These are phyloP conservation scores for Nakaseomyces glabratus DNA, from an alignment of 1,139 yeast genomes.

Conservation along the genomic window DNA sequence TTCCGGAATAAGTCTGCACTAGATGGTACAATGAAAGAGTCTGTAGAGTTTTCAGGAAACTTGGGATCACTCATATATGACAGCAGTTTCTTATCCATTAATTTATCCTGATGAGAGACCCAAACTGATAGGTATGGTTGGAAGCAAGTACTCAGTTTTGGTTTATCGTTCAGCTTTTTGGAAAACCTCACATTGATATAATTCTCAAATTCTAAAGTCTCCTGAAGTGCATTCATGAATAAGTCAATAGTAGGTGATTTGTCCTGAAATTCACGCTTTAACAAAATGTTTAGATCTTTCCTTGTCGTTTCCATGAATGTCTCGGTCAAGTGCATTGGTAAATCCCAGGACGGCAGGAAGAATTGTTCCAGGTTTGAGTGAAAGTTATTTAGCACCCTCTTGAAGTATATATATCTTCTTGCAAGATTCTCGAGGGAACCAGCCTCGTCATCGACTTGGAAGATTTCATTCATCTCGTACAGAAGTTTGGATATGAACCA, in stretches of 20 bases:
- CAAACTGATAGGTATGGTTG: slow-evolving; percentile 79
- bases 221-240: slow-evolving; percentile 50
- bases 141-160: slow-evolving; percentile 61
- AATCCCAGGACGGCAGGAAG: slow-evolving; percentile 69
- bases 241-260: slow-evolving; percentile 39
- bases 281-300: slow-evolving; percentile 49
- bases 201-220: slow-evolving; percentile 71
- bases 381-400: slow-evolving; percentile 55
- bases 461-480: slow-evolving; percentile 66
- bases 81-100: slow-evolving; percentile 50
- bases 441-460: slow-evolving; percentile 77
- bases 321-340: slow-evolving; percentile 50
- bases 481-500: slow-evolving; percentile 72
- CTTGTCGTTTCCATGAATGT: slow-evolving; percentile 63
- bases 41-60: slow-evolving; percentile 32
- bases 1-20: slow-evolving; percentile 78
- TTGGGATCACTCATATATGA: slow-evolving; percentile 48
- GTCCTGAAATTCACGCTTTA: slow-evolving; percentile 32
- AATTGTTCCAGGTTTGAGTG: slow-evolving; percentile 42
- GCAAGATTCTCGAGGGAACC: slow-evolving; percentile 82
- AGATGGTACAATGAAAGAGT: slow-evolving; percentile 62
- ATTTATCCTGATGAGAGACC: slow-evolving; percentile 77
- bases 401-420: slow-evolving; percentile 73
- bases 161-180: slow-evolving; percentile 30
- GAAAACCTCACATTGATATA: slow-evolving; percentile 51